Conservation (phyloP, 2,329 filamentous ascomycete species). For the Fusarium cicatricum region DNA sequence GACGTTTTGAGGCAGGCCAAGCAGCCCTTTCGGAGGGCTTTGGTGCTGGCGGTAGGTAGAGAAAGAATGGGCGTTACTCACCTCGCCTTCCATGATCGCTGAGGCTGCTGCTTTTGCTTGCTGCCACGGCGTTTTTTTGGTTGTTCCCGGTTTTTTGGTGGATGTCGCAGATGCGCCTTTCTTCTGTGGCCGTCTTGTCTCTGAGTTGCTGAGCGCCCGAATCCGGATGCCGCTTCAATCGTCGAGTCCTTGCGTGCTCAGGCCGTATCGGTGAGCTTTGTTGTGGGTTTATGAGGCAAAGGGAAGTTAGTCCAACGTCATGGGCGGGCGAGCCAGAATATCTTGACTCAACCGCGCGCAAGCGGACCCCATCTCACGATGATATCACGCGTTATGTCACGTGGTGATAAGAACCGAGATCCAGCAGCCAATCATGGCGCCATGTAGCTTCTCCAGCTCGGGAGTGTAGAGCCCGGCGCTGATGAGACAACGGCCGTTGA, state of each 20-base stretch:
- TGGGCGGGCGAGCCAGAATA: conserved; percentile 32
- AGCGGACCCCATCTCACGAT: conserved; percentile 20
- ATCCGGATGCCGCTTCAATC: not conserved
- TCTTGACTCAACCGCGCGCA: conserved; percentile 11
- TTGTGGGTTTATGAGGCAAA: conserved; percentile 32
- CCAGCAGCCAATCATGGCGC: conserved; percentile 29
- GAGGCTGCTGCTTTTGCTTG: conserved; percentile 7
- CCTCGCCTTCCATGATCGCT: conserved; percentile 40
- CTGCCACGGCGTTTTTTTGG: not conserved
- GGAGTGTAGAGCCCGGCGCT: conserved; percentile 30
- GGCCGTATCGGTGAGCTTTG: conserved; percentile 14
- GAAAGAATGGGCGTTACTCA: conserved; percentile 24
- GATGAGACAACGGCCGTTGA: conserved; percentile 28
- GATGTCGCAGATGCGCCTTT: conserved; percentile 22
- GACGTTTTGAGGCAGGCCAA: not conserved
- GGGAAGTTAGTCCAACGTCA: conserved; percentile 31
- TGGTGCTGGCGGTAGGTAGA: not conserved
- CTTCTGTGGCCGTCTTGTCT: not conserved
- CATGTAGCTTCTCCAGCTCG: conserved; percentile 28
- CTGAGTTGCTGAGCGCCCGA: conserved; percentile 8
- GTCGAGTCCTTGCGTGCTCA: conserved; percentile 3
- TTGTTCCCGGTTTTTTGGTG: conserved; percentile 22
- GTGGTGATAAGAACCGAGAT: not conserved
- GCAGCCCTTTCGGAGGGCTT: conserved; percentile 5
- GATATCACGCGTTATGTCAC: conserved; percentile 22